Base-by-base conservation (phyloP, 805 yeast species). In the Priceomyces medius region DNA sequence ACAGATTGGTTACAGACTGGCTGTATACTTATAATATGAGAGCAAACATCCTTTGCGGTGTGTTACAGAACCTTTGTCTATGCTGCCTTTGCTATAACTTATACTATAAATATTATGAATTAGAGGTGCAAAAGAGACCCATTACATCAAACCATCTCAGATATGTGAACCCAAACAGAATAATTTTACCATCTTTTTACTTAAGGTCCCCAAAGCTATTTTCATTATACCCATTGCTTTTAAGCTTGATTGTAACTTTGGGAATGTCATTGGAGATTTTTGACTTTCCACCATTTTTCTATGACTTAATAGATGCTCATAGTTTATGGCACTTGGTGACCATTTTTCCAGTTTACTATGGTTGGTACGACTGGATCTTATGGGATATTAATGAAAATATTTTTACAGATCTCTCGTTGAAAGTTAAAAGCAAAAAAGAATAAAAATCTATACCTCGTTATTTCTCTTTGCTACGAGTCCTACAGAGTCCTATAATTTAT, bases 271-370 rank as follows among this genome's bases (percentile, higher is more conserved):
- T 91, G 49, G 99, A 91, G 59, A 64, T 91, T 27, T 85, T 89
- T 62, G 99, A 91, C 63, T 93, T 93, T 59, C 77, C 95, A 3
- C 93, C 86, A 12, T 58, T 84, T 28, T 61, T 45, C 41, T 66
- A 54, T 38, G 85, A 75, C 50, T 72, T 86, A 29, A 53, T 93
- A 0, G 99, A 93, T 65, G 96, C 98, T 0, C 99, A 93, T 61
- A 81, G 97, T 1, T 59, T 93, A 33, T 93, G 99, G 99, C 99
- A 93, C 60, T 72, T 85, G 20, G 81, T 87, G 12, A 93, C 99
- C 0, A 82, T 91, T 2, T 20, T 69, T 20, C 66, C 68, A 5
- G 61, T 55, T n/a, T 59, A 59, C 31, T 56, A 47, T 37, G 69
- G 71, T 2, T 70, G 74, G 74, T 68, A 68, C 48, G 72, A 68